Evolutionary conservation across 768 basidiomycete species (phyloP), one percentile per base, ranked within the genome.

Genomic region (Suillus fuscotomentosus): DNA sequence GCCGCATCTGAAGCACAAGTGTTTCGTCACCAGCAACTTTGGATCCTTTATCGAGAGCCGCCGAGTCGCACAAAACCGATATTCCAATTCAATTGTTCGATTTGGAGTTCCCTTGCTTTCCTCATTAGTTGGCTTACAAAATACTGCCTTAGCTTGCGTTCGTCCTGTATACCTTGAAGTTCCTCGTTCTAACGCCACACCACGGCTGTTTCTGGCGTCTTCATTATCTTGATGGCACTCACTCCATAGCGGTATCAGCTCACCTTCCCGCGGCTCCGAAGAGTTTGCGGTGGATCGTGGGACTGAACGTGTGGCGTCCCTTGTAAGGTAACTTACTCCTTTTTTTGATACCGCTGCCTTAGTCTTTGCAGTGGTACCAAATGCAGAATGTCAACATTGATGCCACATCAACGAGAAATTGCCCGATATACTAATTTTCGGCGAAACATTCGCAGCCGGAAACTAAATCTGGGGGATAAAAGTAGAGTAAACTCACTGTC

Each of bases 331-430:
- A 22, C 22, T 47, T 22, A 53, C 51, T 53, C 14, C 14, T 22
- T 11, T 51, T 17, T 13, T 53, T 17, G 10, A 31, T 10, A 10
- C 17, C 2, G 5, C 17, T 53, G 17, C 5, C 17, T 31, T 10
- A 75, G 76, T 47, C 72, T 82, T 36, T 62, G 68, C 34, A 67
- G 70, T 62, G 43, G n/a, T n/a, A n/a, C n/a, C n/a, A n/a, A n/a
- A n/a, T n/a, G n/a, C n/a, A n/a, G n/a, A n/a, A n/a, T n/a, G n/a
- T n/a, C n/a, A n/a, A n/a, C n/a, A n/a, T n/a, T n/a, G n/a, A n/a
- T n/a, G n/a, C n/a, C n/a, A n/a, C n/a, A n/a, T n/a, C n/a, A n/a
- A n/a, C n/a, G n/a, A n/a, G n/a, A n/a, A n/a, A n/a, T n/a, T n/a
- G n/a, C n/a, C n/a, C n/a, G n/a, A n/a, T n/a, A n/a, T n/a, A n/a